Percentiles rank a stretch among this genome's conserved stretches.
phyloP scores from a whole-genome alignment of 192 early-diverging fungal species.

The Pilobolus umbonatus region DNA sequence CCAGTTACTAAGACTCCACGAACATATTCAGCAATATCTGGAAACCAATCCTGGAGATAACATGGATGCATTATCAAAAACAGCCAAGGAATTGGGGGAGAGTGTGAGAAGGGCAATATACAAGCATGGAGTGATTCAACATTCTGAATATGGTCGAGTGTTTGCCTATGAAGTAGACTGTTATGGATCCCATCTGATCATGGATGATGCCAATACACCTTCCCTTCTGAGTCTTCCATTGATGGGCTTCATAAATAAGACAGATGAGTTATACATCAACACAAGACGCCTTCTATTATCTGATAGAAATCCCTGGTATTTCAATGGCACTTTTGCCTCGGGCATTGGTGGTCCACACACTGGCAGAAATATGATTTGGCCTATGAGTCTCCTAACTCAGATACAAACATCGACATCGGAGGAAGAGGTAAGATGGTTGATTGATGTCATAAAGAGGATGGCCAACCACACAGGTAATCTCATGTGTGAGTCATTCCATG shows the following conservation, averaged over 20 bases:
- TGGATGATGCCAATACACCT: slow-evolving; percentile 72
- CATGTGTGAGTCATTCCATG: slow-evolving; percentile 63
- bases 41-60: too few relatives aligned
- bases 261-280: slow-evolving; percentile 48
- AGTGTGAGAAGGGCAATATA: slow-evolving; percentile 48
- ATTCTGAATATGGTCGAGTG: slow-evolving; percentile 48
- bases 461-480: slow-evolving; percentile 47
- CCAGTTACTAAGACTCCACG: slow-evolving; percentile 9
- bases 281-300: slow-evolving; percentile 58
- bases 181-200: slow-evolving; percentile 55
- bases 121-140: slow-evolving; percentile 41
- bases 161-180: slow-evolving; percentile 74
- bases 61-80: background rate
- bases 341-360: slow-evolving; percentile 65
- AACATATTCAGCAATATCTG: background rate
- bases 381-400: slow-evolving; percentile 57
- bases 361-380: slow-evolving; percentile 53
- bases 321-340: slow-evolving; percentile 42
- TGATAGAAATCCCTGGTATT: slow-evolving; percentile 63
- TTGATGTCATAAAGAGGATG: slow-evolving; percentile 49
- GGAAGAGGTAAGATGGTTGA: slow-evolving; percentile 47
- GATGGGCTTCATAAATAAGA: slow-evolving; percentile 47
- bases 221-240: slow-evolving; percentile 57
- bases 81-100: slow-evolving; percentile 12
- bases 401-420: slow-evolving; percentile 43